These are phyloP conservation scores for Saraca asoca DNA, from an alignment of 331 rosid species.

Conservation along the genomic window DNA sequence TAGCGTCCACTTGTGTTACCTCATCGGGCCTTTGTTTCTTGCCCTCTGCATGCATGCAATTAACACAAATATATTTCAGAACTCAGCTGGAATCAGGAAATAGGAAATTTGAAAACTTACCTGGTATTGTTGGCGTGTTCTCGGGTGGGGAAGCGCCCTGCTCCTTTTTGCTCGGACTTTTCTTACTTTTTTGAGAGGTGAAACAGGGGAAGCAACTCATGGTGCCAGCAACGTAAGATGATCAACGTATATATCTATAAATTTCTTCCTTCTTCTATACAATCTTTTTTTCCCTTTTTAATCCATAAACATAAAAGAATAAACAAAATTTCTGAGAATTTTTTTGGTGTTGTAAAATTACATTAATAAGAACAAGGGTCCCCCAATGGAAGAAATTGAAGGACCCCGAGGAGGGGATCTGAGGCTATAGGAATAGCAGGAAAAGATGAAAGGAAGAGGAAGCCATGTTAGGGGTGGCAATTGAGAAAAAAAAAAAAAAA, in stretches of 20 bases:
- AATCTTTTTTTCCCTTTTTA: not conserved
- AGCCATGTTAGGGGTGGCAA: constrained; percentile 31
- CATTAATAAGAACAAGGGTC: constrained; percentile 45
- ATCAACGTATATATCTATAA: not conserved
- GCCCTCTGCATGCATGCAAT: constrained; percentile 34
- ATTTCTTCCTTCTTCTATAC: not conserved
- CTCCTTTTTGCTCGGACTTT: constrained; percentile 45
- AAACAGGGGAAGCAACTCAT: constrained; percentile 94
- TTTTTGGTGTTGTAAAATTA: too few species aligned
- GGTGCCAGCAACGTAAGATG: constrained; percentile 7
- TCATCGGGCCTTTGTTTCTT: constrained; percentile 40
- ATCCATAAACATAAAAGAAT: not conserved
- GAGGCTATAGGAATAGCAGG: constrained; percentile 29
- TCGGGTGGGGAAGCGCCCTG: constrained; percentile 33
- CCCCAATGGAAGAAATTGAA: constrained; percentile 57
- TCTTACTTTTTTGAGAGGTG: constrained; percentile 52
- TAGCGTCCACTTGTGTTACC: constrained; percentile 37
- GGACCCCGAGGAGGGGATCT: constrained; percentile 64
- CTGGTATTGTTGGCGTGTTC: constrained; percentile 41
- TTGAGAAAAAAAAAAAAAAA: constrained; percentile 21
- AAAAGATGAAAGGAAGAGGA: constrained; percentile 32
- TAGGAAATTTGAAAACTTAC: constrained; percentile 34
- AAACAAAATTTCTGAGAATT: too few species aligned
- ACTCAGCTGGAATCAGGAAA: not conserved
- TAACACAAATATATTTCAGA: not conserved